phyloP scores from a whole-genome alignment of 169 alveolate species.

The Eimeria necatrix region DNA sequence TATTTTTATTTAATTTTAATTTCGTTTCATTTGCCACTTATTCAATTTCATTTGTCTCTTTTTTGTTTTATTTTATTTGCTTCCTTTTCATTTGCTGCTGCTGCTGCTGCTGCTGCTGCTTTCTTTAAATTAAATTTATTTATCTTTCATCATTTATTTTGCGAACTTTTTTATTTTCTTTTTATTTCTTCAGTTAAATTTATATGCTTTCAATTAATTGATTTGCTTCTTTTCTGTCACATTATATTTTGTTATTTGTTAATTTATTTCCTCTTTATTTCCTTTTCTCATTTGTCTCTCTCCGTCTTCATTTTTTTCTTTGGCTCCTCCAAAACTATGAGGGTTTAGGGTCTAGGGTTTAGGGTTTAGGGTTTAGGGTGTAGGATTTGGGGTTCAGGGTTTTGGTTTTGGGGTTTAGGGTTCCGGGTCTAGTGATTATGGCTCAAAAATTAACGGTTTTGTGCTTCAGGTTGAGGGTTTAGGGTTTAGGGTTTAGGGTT shows the following conservation, averaged over 20 bases:
- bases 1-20: neutral
- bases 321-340: too few species aligned
- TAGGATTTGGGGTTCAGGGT: too few species aligned
- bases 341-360: neutral
- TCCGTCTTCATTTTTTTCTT: too few species aligned
- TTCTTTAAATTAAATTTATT: too few species aligned
- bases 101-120: neutral
- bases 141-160: neutral
- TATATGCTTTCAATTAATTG: neutral
- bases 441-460: too few species aligned
- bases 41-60: neutral
- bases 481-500: neutral
- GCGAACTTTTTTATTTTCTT: neutral
- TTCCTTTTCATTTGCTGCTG: neutral
- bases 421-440: too few species aligned
- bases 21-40: neutral
- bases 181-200: neutral
- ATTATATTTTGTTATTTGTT: too few species aligned
- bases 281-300: too few species aligned
- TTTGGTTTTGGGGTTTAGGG: too few species aligned
- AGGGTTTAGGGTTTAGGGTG: neutral
- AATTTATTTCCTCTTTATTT: too few species aligned
- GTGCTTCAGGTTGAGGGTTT: too few species aligned
- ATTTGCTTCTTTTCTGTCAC: neutral
- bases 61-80: neutral